A percentile compares a stretch with the other conserved stretches of the same genome.
These are phyloP conservation scores for Boletus eberwhitei DNA, from an alignment of 768 basidiomycete species.

Conservation along the genomic window DNA sequence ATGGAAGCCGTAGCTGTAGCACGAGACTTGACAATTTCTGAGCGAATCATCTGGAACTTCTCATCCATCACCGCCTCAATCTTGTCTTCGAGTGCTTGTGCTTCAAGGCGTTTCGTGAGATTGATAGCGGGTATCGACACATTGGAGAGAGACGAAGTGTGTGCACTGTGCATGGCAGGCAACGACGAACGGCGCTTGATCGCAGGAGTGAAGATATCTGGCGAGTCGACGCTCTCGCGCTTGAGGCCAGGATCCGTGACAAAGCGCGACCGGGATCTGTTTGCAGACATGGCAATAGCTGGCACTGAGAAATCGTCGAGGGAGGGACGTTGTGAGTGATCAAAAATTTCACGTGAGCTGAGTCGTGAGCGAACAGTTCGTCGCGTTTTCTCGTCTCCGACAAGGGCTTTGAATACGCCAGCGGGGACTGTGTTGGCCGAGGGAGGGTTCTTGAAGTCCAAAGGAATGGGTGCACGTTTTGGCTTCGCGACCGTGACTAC, in stretches of 20 bases:
- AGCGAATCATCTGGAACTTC: conserved; percentile 53
- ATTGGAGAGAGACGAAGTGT: conserved; percentile 43
- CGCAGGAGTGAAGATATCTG: conserved; percentile 44
- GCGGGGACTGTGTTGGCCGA: conserved; percentile 79
- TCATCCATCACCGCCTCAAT: conserved; percentile 66
- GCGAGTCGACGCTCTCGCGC: conserved; percentile 26
- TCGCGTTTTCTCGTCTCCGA: conserved; percentile 64
- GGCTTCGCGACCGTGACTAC: conserved; percentile 28
- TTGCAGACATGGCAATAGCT: conserved; percentile 61
- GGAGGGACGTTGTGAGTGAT: conserved; percentile 64
- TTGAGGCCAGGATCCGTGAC: conserved; percentile 56
- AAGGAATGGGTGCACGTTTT: conserved; percentile 72
- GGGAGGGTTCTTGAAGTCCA: conserved; percentile 69
- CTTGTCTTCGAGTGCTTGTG: conserved; percentile 58
- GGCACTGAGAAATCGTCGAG: conserved; percentile 74
- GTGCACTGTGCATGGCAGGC: conserved; percentile 49
- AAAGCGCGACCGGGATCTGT: conserved; percentile 49
- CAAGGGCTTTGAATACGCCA: conserved; percentile 80
- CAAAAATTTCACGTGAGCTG: conserved; percentile 70
- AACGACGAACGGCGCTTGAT: conserved; percentile 54
- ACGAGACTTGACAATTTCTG: conserved; percentile 34
- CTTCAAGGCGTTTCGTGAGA: conserved; percentile 53
- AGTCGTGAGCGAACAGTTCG: conserved; percentile 73
- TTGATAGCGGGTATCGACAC: conserved; percentile 46
- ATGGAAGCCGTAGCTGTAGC: conserved; percentile 29